Evolutionary conservation across 1,284 basidiomycete genomes (phyloP), one percentile per base, ranked within the genome.

Genomic region (Boletellus sp.): DNA sequence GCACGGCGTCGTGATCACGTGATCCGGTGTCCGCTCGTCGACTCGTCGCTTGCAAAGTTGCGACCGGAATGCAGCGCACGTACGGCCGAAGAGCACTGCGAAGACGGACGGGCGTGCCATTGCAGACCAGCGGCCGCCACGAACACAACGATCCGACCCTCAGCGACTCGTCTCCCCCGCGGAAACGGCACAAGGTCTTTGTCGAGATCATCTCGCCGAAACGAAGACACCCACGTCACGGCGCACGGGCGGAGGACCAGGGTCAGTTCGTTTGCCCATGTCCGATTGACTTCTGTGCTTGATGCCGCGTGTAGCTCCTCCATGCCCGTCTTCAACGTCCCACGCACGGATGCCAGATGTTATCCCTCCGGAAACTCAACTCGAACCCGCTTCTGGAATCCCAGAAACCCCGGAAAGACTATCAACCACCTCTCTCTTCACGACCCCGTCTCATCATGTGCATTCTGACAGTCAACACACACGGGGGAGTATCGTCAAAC

Each of bases 1-100:
- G 30, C 30, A 11, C 30, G 5, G 30, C 10, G 30, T 10, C 3
- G 36, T 49, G 57, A 47, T 56, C 51, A 59, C 59, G 60, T 58
- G 59, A 35, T 22, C 48, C 22, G 26, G 30, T n/a, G 45, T 47
- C 42, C 43, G 26, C 52, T 15, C 12, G 13, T 15, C 30, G 3
- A 12, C 11, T 32, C 30, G 30, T 28, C 26, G 26, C 30, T 44
- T 33, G 8, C 4, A 13, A 18, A n/a, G 30, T 16, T 8, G 8
- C 24, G 24, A 22, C 30, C 6, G 15, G 44, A 26, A 68, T 67
- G 57, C 61, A 64, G 33, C 65, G 71, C 53, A 80, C 74, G 4
- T 80, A 80, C 57, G 69, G 75, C 19, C 74, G 71, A 54, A 72
- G 68, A 57, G 51, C 60, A 6, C 47, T 28, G 8, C 60, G 54